Percentiles rank a stretch among this genome's conserved stretches.
Evolutionary conservation across 768 basidiomycete genomes (phyloP).

Genomic region (Suillus cothurnatus): DNA sequence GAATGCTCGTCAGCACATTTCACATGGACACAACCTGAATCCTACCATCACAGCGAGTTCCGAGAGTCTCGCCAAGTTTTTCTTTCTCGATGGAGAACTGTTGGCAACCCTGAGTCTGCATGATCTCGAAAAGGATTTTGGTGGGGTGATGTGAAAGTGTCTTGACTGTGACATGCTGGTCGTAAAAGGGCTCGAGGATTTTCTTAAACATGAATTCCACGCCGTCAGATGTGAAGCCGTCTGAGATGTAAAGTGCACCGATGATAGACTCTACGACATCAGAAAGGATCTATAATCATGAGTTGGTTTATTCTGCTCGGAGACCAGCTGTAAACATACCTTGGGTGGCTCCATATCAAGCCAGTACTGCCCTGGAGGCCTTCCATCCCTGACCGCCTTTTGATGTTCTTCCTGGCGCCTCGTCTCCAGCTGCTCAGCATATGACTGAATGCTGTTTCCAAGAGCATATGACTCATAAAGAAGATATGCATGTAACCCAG

Average conservation of each 20-base stretch:
- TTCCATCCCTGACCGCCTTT: constrained; percentile 48
- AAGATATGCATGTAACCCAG: constrained; percentile 65
- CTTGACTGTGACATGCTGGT: constrained; percentile 70
- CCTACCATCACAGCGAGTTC: constrained; percentile 57
- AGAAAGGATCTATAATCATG: constrained; percentile 58
- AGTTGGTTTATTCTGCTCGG: constrained; percentile 10
- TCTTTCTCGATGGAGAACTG: constrained; percentile 63
- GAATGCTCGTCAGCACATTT: constrained; percentile 19
- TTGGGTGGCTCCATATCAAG: constrained; percentile 76
- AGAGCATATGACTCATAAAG: constrained; percentile 58
- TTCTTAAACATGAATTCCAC: constrained; percentile 66
- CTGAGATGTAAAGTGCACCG: constrained; percentile 79
- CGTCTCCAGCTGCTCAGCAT: constrained; percentile 48
- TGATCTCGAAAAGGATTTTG: constrained; percentile 69
- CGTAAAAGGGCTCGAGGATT: constrained; percentile 76
- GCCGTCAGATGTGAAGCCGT: constrained; percentile 64
- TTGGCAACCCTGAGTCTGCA: constrained; percentile 74
- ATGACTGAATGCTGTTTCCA: constrained; percentile 51
- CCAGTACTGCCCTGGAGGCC: constrained; percentile 75
- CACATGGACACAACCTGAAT: constrained; percentile 7
- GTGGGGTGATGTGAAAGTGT: constrained; percentile 80
- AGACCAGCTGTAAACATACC: constrained; percentile 39
- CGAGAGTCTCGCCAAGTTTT: constrained; percentile 34
- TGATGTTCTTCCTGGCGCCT: constrained; percentile 50
- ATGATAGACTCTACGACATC: constrained; percentile 81